Conservation (phyloP, 176 grass and related monocot genomes). For the Bromus sterilis region DNA sequence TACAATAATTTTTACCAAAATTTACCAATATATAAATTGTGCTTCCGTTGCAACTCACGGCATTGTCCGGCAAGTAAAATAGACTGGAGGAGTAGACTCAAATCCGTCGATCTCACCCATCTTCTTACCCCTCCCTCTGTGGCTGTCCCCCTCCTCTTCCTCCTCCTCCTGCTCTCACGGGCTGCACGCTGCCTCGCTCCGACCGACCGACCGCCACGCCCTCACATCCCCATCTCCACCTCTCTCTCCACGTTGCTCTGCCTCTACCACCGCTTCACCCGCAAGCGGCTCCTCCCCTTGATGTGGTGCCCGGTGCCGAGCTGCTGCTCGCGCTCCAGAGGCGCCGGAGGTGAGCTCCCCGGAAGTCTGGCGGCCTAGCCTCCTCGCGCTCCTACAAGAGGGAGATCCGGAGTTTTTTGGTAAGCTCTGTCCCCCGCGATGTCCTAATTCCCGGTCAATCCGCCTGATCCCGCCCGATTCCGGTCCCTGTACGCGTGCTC, state of each 20-base stretch:
- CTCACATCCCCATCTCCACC: neutral
- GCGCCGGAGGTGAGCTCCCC: neutral
- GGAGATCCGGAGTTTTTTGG: constrained; percentile 21
- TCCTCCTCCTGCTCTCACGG: neutral
- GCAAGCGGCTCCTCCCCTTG: neutral
- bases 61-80: too few species aligned
- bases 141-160: neutral
- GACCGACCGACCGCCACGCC: constrained; percentile 23
- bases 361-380: neutral
- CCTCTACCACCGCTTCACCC: neutral
- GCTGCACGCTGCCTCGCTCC: constrained; percentile 26
- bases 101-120: constrained; percentile 4
- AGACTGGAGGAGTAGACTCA: neutral
- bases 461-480: constrained; percentile 22
- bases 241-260: constrained; percentile 11
- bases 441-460: neutral
- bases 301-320: constrained; percentile 2
- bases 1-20: too few species aligned
- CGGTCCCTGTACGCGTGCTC: neutral
- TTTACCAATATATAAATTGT: too few species aligned
- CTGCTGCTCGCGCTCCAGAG: neutral
- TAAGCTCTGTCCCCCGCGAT: constrained; percentile 13
- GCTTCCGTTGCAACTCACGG: too few species aligned
- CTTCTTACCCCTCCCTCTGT: neutral
- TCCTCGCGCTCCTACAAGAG: neutral